Evolutionary conservation across 768 basidiomycete species (phyloP).

Genomic region (Artomyces pyxidatus): DNA sequence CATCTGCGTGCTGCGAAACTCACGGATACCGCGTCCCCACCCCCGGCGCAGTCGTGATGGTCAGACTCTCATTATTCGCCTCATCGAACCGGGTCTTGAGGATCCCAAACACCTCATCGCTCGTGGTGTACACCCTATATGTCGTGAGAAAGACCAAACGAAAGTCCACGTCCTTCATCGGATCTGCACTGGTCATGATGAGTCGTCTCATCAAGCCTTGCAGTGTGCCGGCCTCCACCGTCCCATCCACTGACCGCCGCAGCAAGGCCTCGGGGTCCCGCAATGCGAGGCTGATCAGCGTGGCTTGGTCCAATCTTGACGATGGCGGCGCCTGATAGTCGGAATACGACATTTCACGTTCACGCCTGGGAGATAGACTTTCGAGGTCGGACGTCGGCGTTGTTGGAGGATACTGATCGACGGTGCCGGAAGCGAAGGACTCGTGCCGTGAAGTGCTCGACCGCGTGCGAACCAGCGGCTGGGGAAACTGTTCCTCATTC

Average conservation of each 20-base stretch:
- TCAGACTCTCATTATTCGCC: conserved; percentile 12
- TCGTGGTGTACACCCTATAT: conserved; percentile 35
- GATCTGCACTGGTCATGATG: conserved; percentile 25
- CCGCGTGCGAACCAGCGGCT: too few species aligned
- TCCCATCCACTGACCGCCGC: conserved; percentile 16
- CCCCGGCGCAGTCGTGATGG: not conserved
- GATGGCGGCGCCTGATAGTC: not conserved
- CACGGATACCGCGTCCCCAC: conserved; percentile 6
- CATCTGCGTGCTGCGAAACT: not conserved
- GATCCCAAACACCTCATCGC: conserved; percentile 31
- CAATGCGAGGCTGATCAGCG: conserved; percentile 3
- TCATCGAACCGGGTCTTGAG: conserved; percentile 33
- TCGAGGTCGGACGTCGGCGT: not conserved
- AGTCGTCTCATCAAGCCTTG: conserved; percentile 35
- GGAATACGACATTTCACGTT: not conserved
- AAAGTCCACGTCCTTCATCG: conserved; percentile 27
- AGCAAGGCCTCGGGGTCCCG: conserved; percentile 6
- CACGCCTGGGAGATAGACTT: not conserved
- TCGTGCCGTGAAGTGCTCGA: too few species aligned
- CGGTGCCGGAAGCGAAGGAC: too few species aligned
- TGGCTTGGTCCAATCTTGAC: not conserved
- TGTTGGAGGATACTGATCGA: not conserved
- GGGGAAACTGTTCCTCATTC: too few species aligned
- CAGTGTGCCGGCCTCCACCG: conserved; percentile 33
- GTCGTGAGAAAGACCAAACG: conserved; percentile 34